Base-by-base conservation (phyloP, 2,329 filamentous ascomycete genomes). In the Pseudophaeomoniella oleicola region DNA sequence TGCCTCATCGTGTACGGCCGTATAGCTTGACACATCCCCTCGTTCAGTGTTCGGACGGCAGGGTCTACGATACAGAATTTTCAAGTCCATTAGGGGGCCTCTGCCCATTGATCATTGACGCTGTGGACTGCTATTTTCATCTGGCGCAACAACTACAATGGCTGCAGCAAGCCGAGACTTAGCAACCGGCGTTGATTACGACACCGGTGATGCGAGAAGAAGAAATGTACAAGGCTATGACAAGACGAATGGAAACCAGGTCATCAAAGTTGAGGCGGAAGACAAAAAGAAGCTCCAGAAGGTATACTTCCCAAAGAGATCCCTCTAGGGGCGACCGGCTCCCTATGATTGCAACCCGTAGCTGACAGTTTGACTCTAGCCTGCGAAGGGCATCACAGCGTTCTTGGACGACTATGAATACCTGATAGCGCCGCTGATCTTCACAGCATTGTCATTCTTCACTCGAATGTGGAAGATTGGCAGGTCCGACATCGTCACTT, bases 401-500 rank as follows among this genome's bases (percentile, higher is more conserved):
- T 47, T 54, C 19, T 50, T 67, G n/a, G 69, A 74, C 50, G 63
- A 71, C 39, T 75, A 67, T 55, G 75, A 79, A 50, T 71, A 66
- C 44, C 58, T 78, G 42, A 66, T 75, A 54, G 73, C 71, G n/a
- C 74, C 75, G 31, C 53, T 78, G 35, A 55, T 79, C 44, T 73
- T 79, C 50, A 79, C 74, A 19, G 63, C 65, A 32, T 57, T 78
- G 40, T 67, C 75, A 42, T 69, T 78, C 56, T 78, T 78, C 57
- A 79, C 74, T 32, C 71, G 75, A 47, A 69, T 78, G 62, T 79
- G 72, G 59, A 75, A 72, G 55, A 78, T 79, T 51, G 75, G 75
- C 39, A 58, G 75, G 35, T 82, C 78, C 32, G 68, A 73, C 42
- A 82, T 82, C 49, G 78, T 82, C 40, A 82, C 78, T 34, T 82